Percentiles rank a stretch among this genome's conserved stretches.
phyloP scores from a whole-genome alignment of 2,329 filamentous ascomycete genomes.

The Cytospora leucostoma region DNA sequence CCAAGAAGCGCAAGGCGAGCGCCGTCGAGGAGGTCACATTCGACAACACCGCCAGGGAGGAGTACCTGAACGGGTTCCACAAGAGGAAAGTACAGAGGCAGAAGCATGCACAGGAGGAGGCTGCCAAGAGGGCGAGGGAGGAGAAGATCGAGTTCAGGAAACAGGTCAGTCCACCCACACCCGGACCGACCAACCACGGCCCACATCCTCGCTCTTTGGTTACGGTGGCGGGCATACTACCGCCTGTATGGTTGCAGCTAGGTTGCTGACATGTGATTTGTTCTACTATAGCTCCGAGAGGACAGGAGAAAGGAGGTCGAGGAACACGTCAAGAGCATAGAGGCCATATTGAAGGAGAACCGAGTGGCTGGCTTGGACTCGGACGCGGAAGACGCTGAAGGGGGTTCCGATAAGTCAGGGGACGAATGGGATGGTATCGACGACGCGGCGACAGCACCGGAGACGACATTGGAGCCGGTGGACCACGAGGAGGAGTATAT shows the following conservation, averaged over 20 bases:
- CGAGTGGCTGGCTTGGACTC: slow-evolving; percentile 49
- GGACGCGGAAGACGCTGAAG: slow-evolving; percentile 40
- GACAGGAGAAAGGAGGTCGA: slow-evolving; percentile 80
- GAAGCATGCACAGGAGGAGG: slow-evolving; percentile 82
- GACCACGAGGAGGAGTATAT: slow-evolving; percentile 92
- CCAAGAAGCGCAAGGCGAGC: slow-evolving; percentile 67
- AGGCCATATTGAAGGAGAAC: slow-evolving; percentile 66
- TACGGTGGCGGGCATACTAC: slow-evolving; percentile 8
- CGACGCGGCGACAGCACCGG: slow-evolving; percentile 47
- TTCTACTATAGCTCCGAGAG: slow-evolving; percentile 67
- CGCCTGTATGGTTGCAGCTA: too few relatives aligned
- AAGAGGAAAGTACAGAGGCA: slow-evolving; percentile 88
- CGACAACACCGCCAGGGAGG: slow-evolving; percentile 74
- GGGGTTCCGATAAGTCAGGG: slow-evolving; percentile 46
- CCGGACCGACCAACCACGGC: not conserved
- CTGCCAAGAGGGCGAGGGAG: slow-evolving; percentile 72
- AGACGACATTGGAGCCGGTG: slow-evolving; percentile 48
- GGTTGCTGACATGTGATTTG: slow-evolving; percentile 19
- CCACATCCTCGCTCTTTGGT: not conserved
- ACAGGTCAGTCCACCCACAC: slow-evolving; percentile 58
- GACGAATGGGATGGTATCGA: slow-evolving; percentile 68
- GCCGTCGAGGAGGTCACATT: slow-evolving; percentile 81
- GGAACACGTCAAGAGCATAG: slow-evolving; percentile 76
- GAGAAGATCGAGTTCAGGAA: slow-evolving; percentile 74
- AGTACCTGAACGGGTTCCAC: slow-evolving; percentile 94